Evolutionary conservation across 164 flowering plant species (phyloP), one percentile per base, ranked within the genome.

Genomic region (Cinnamomum micranthum): DNA sequence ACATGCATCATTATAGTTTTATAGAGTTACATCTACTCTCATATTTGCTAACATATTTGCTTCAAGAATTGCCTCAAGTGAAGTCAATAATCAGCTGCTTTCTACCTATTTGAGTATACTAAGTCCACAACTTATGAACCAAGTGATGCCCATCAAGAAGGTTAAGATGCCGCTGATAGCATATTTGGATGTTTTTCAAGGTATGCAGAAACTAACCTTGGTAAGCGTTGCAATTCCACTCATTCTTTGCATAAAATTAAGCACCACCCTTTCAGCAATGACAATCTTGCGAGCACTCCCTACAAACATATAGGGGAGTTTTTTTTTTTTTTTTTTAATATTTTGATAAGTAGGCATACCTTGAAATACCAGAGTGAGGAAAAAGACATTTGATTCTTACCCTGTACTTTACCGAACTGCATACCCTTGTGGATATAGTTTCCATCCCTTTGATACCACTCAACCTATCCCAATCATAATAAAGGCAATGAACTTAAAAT

Each of bases 161-260:
- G 7, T 41, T 41, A 41, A 41, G 20, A 14, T 17, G 20, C 60
- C 60, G 17, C 12, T 55, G n/a, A 17, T 55, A 4, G 17, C n/a
- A 55, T 55, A 15, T 55, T 20, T 55, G 60, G 60, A 55, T 55
- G 3, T 20, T 55, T 15, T 20, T 55, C n/a, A 55, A 55, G 60
- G n/a, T 55, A 12, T 20, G n/a, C 20, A 55, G 60, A 55, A 55
- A 55, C n/a, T 15, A 55, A 92, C 98, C 95, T 92, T 90, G 23
- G 97, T 93, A 62, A 92, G 80, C 55, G 97, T 92, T 52, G 98
- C 97, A 68, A 92, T 90, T 75, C 99, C 99, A 76, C 99, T 93
- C 96, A 95, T 95, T 80, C 99, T 88, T 82, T 95, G 99, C 97
- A 95, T 92, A 85, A 95, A 95, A 79, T 93, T 92, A 31, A 95